Conservation (phyloP, 2,329 filamentous ascomycete genomes). For the Xylariales sp. region DNA sequence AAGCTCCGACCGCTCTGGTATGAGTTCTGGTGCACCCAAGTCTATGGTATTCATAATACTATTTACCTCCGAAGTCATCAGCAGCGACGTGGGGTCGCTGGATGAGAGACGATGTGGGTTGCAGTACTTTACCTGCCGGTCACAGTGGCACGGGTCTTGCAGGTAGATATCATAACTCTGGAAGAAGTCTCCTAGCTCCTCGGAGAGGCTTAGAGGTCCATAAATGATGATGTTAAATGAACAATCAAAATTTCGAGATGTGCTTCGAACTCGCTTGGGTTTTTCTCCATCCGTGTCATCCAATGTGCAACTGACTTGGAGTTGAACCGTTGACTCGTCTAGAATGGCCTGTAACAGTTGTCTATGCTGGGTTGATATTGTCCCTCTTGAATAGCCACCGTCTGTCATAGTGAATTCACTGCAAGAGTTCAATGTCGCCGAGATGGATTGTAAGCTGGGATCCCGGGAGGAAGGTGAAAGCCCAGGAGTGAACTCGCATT, state of each 20-base stretch:
- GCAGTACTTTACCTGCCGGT: slow-evolving; percentile 48
- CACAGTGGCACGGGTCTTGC: slow-evolving; percentile 50
- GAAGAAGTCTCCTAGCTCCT: slow-evolving; percentile 49
- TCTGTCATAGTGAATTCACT: neutral
- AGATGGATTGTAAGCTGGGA: neutral
- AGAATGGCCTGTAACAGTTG: slow-evolving; percentile 23
- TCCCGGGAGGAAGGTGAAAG: neutral
- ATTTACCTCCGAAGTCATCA: slow-evolving; percentile 20
- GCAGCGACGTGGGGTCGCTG: slow-evolving; percentile 15
- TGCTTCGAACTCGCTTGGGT: slow-evolving; percentile 12
- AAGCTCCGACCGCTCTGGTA: slow-evolving; percentile 22
- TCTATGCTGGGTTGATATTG: slow-evolving; percentile 3
- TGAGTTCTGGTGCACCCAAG: slow-evolving; percentile 5
- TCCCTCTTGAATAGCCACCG: neutral
- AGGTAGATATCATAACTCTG: slow-evolving; percentile 50
- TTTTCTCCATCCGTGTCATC: slow-evolving; percentile 6
- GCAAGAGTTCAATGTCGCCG: slow-evolving; percentile 2
- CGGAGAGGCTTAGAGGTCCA: slow-evolving; percentile 44
- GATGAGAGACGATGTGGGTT: slow-evolving; percentile 54
- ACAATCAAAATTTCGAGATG: slow-evolving; percentile 26
- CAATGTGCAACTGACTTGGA: slow-evolving; percentile 14
- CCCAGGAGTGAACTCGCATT: slow-evolving; percentile 17
- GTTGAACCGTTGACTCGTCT: neutral
- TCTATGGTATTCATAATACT: neutral
- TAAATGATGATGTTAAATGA: slow-evolving; percentile 51